A percentile compares a stretch with the other conserved stretches of the same genome.
These are phyloP conservation scores for Aspergillus melleus DNA, from an alignment of 2,329 filamentous ascomycete genomes.

Conservation along the genomic window DNA sequence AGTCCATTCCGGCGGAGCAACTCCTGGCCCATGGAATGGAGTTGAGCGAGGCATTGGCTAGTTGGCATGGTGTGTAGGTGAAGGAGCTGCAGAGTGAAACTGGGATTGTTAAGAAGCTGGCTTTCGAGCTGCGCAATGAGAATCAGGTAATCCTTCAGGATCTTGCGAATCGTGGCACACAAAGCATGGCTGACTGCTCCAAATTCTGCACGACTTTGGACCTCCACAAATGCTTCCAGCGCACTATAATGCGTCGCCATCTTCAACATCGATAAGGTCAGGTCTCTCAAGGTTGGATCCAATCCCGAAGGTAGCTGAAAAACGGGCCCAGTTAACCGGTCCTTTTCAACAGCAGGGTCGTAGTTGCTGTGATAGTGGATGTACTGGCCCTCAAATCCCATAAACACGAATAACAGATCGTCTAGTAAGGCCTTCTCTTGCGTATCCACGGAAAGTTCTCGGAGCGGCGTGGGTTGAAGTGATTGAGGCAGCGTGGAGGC, in stretches of 20 bases:
- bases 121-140: constrained; percentile 92
- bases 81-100: constrained; percentile 89
- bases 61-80: constrained; percentile 90
- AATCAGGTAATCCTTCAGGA: constrained; percentile 89
- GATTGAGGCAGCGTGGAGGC: constrained; percentile 67
- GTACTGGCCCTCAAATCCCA: constrained; percentile 98
- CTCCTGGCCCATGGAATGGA: constrained; percentile 85
- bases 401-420: constrained; percentile 90
- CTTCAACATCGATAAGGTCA: constrained; percentile 84
- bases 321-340: constrained; percentile 76
- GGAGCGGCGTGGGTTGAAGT: constrained; percentile 67
- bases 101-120: constrained; percentile 82
- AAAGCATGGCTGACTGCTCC: constrained; percentile 93
- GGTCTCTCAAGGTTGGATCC: constrained; percentile 85
- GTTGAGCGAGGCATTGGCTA: constrained; percentile 83
- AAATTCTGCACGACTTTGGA: constrained; percentile 89
- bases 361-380: constrained; percentile 83
- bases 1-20: constrained; percentile 84
- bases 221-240: constrained; percentile 88
- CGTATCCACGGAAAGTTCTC: constrained; percentile 70
- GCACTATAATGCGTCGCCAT: constrained; percentile 94
- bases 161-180: constrained; percentile 88
- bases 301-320: constrained; percentile 80
- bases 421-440: constrained; percentile 88
- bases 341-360: constrained; percentile 80